Conservation (phyloP, 75 land plant genomes). For the Sequoia sempervirens region DNA sequence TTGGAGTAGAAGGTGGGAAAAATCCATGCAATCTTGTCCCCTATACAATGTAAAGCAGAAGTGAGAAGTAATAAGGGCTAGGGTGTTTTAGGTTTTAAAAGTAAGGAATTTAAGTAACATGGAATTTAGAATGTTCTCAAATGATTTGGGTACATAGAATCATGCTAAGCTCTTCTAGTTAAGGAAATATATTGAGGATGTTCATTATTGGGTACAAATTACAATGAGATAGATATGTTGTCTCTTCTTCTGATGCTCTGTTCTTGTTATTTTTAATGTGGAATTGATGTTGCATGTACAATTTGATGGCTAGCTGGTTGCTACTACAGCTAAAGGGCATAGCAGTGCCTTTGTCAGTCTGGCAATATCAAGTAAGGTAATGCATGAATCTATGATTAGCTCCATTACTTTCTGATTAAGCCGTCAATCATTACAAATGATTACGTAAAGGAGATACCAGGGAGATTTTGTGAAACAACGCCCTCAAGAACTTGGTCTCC, state of each 20-base stretch:
- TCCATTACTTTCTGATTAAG: not conserved
- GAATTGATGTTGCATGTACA: not conserved
- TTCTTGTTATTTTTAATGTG: not conserved
- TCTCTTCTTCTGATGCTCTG: not conserved
- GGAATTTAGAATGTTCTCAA: not conserved
- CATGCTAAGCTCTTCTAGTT: not conserved
- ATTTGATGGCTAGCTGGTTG: not conserved
- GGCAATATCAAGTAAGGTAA: not conserved
- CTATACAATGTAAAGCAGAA: no score
- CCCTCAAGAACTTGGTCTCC: constrained; percentile 88
- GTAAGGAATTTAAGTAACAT: not conserved
- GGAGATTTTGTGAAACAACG: constrained; percentile 89
- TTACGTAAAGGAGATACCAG: constrained; percentile 32
- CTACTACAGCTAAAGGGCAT: not conserved
- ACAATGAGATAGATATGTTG: not conserved
- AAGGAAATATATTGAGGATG: not conserved
- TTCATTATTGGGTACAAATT: not conserved
- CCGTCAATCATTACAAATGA: not conserved
- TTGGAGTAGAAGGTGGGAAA: no score
- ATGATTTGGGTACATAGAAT: not conserved
- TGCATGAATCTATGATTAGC: not conserved
- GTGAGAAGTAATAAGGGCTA: no score
- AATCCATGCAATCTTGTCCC: no score
- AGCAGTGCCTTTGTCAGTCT: not conserved
- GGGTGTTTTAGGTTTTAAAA: no score